These are phyloP conservation scores for Candida boidinii DNA, from an alignment of 805 yeast genomes.

Conservation along the genomic window DNA sequence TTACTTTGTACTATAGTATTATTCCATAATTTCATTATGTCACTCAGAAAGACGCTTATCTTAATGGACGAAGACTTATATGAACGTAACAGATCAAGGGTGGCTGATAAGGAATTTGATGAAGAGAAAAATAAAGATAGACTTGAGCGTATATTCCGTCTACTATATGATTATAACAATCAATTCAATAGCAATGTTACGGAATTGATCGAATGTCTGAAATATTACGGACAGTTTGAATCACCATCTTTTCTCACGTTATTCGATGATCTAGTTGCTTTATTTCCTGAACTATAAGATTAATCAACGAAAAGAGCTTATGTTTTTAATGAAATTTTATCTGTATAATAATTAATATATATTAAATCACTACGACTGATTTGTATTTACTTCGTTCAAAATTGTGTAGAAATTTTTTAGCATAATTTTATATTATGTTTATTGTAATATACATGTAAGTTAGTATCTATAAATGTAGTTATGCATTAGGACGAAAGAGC, in stretches of 20 bases:
- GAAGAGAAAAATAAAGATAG: constrained; percentile 29
- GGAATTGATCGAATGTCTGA: constrained; percentile 37
- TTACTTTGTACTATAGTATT: constrained; percentile 39
- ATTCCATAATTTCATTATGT: constrained; percentile 38
- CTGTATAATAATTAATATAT: no score
- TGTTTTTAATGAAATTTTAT: background rate
- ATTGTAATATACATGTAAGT: no score
- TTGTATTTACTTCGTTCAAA: no score
- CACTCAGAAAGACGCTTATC: constrained; percentile 48
- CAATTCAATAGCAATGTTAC: constrained; percentile 35
- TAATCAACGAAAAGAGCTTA: background rate
- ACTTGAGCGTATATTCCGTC: constrained; percentile 30
- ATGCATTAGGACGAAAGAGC: no score
- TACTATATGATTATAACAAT: constrained; percentile 33
- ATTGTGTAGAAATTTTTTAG: no score
- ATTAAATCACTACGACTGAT: no score
- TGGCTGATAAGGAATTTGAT: constrained; percentile 30
- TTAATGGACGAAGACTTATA: constrained; percentile 40
- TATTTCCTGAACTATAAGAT: constrained; percentile 5
- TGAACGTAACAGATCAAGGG: constrained; percentile 26
- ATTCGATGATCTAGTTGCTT: constrained; percentile 31
- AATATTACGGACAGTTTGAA: constrained; percentile 41
- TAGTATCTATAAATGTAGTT: no score
- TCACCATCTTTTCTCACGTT: constrained; percentile 35
- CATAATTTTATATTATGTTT: no score